These are phyloP conservation scores for Gymnopilus junonius DNA, from an alignment of 768 basidiomycete species.

Conservation along the genomic window DNA sequence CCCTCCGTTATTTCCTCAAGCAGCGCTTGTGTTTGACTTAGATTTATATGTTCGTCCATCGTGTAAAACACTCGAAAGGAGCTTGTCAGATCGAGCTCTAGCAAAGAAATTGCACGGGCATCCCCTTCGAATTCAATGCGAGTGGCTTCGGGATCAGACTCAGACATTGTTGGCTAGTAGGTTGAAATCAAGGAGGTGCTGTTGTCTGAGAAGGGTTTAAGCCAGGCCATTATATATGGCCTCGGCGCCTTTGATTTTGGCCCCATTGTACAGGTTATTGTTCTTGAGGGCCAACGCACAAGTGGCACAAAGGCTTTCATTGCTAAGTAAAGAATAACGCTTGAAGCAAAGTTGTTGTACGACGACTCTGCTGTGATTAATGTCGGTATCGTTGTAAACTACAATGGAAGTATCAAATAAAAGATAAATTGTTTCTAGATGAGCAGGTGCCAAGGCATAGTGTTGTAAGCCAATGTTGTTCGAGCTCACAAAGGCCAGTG, in stretches of 20 bases:
- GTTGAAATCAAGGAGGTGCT: background rate
- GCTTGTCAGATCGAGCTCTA: background rate
- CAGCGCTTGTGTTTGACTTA: background rate
- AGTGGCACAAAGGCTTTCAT: background rate
- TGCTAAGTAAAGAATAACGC: background rate
- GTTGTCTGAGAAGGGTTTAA: background rate
- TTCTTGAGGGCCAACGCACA: background rate
- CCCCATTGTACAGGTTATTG: background rate
- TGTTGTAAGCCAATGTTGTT: too few species aligned
- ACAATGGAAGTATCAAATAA: too few species aligned
- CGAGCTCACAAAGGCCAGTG: too few species aligned
- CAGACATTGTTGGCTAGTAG: background rate
- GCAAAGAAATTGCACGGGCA: background rate
- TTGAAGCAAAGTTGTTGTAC: background rate
- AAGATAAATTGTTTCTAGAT: too few species aligned
- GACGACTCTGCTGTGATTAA: background rate
- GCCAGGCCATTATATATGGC: background rate
- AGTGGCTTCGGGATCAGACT: background rate
- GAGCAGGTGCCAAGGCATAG: too few species aligned
- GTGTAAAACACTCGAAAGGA: background rate
- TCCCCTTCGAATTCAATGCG: background rate
- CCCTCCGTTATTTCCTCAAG: background rate
- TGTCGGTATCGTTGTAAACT: background rate
- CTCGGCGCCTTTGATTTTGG: background rate
- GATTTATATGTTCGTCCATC: background rate